Evolutionary conservation across 345 rosid species (phyloP).

Genomic region (Brassica carinata): DNA sequence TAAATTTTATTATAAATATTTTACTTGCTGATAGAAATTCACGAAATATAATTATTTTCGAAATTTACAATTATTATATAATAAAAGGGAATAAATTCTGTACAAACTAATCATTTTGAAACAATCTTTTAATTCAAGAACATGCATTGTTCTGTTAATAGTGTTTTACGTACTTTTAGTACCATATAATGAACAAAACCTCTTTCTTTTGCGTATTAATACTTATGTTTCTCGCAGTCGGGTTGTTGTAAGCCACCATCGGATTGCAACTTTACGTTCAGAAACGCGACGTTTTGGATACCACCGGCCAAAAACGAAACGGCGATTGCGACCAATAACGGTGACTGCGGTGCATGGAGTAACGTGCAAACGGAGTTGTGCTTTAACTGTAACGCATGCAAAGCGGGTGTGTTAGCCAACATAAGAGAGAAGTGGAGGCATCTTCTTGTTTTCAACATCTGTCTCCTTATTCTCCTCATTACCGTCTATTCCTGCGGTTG

Average conservation of each 20-base stretch:
- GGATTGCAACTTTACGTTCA: conserved; percentile 50
- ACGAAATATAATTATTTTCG: too few species aligned
- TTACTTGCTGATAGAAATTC: too few species aligned
- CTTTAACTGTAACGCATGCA: conserved; percentile 64
- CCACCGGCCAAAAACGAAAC: conserved; percentile 25
- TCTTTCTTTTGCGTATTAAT: neutral
- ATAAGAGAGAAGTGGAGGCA: conserved; percentile 50
- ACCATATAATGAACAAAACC: neutral
- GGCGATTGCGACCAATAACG: conserved; percentile 8
- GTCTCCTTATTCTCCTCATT: conserved; percentile 38
- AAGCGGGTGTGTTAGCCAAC: conserved; percentile 52
- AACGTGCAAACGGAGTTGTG: conserved; percentile 51
- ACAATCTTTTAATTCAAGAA: neutral
- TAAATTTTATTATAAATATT: too few species aligned
- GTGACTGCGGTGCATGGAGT: conserved; percentile 58
- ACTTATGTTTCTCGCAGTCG: conserved; percentile 38
- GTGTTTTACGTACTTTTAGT: neutral
- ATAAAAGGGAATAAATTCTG: too few species aligned
- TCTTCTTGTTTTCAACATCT: conserved; percentile 39
- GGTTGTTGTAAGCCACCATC: conserved; percentile 81
- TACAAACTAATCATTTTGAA: too few species aligned
- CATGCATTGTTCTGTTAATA: neutral
- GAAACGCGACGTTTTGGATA: conserved; percentile 50
- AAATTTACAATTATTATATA: too few species aligned
- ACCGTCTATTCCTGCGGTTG: conserved; percentile 38